Base-by-base conservation (phyloP, 2,329 filamentous ascomycete species). In the Claviceps sp. region DNA sequence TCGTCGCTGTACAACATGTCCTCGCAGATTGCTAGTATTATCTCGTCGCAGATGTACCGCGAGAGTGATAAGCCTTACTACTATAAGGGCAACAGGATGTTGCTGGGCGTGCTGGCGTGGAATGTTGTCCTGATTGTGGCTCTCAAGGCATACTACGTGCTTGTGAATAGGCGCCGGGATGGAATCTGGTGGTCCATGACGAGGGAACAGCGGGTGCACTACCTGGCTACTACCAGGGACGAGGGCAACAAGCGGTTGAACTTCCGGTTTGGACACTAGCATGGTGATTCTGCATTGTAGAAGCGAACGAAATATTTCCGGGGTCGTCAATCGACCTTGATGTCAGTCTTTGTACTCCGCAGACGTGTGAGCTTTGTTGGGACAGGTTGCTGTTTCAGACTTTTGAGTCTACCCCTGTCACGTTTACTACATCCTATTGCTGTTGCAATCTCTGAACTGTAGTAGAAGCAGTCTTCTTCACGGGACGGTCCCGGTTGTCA, bases 1-100 rank as follows among this genome's bases (percentile, higher is more conserved):
- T 73, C 74, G 1, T 78, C 77, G 1, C 62, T 80, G 16, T 82
- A 81, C 61, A 82, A 81, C 56, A 69, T 69, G 63, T 64, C 58
- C 39, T 62, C 65, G 5, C 63, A 68, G 67, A 61, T 51, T 2
- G 59, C 62, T 6, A 59, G 56, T 34, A 66, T 70, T 14, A 65
- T 66, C 17, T 54, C 48, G 5, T 50, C 44, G 5, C 46, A 62
- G 55, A 59, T 76, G 0, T 79, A 78, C 58, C 70, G 65, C 14
- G 56, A 64, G 2, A 64, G 65, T 38, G 63, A 66, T n/a, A 57
- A 60, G 17, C 60, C 62, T 1, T 50, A 56, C 2, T 66, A 63
- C 43, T 53, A 68, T 8, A 64, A 67, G 0, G 76, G 77, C 1
- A 80, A 80, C 53, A 73, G 69, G 46, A 68, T 73, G 0, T 56